Conservation (phyloP, 306 rosid species). For the Neltuma alba region DNA sequence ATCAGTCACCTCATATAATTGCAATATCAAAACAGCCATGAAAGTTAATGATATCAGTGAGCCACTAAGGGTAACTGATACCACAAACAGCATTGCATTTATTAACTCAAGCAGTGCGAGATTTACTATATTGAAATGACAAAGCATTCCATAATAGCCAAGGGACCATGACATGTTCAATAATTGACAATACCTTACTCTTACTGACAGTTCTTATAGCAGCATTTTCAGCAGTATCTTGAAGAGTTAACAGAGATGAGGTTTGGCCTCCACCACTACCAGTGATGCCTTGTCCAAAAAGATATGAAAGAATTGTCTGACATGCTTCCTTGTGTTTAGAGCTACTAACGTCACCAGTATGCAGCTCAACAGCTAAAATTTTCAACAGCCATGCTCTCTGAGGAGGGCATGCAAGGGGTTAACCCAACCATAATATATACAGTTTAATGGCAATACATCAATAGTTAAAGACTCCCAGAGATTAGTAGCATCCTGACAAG, state of each 20-base stretch:
- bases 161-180: conserved; percentile 22
- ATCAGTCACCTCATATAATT: not conserved
- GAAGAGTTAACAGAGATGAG: conserved; percentile 42
- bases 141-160: conserved; percentile 5
- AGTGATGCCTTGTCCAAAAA: conserved; percentile 64
- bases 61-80: not conserved
- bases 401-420: conserved; percentile 30
- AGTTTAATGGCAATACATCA: conserved; percentile 7
- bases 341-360: conserved; percentile 75
- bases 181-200: conserved; percentile 71
- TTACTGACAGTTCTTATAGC: conserved; percentile 65
- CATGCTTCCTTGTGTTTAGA: conserved; percentile 73
- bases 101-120: conserved; percentile 15
- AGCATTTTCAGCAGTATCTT: conserved; percentile 53
- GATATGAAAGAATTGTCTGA: conserved; percentile 71
- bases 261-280: conserved; percentile 51
- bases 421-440: conserved; percentile 26
- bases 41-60: not conserved
- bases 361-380: conserved; percentile 84
- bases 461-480: not conserved
- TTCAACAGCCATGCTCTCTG: conserved; percentile 96
- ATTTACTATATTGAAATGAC: conserved; percentile 29
- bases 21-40: conserved; percentile 10
- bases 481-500: not conserved
- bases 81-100: not conserved